Conservation (phyloP, 441 rosid species). For the Erodium texanum region DNA sequence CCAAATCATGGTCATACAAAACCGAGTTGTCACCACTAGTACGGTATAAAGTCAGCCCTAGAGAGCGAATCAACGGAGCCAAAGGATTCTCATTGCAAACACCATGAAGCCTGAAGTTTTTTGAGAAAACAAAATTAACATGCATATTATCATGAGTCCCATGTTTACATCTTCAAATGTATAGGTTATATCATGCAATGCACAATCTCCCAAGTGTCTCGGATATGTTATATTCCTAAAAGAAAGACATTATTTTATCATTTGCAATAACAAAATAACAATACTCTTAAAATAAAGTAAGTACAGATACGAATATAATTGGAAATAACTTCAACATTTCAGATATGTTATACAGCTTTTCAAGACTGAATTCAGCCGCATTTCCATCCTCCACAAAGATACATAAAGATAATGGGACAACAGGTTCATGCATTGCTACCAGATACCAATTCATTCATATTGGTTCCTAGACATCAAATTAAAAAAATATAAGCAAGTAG, state of each 20-base stretch:
- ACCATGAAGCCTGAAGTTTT: conserved; percentile 65
- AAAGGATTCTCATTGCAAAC: conserved; percentile 82
- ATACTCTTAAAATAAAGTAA: not conserved
- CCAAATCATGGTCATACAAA: conserved; percentile 81
- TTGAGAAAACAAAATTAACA: not conserved
- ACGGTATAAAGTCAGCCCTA: conserved; percentile 66
- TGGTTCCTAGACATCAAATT: not conserved
- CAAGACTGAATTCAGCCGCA: too few species aligned
- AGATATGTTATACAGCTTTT: too few species aligned
- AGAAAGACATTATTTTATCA: not conserved
- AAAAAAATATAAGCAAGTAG: not conserved
- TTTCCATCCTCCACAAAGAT: too few species aligned
- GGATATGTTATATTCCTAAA: not conserved
- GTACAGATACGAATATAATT: too few species aligned
- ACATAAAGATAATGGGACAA: too few species aligned
- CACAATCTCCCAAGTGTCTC: too few species aligned
- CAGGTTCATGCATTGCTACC: not conserved
- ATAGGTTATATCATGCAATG: too few species aligned
- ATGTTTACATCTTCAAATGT: too few species aligned
- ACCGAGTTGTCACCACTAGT: conserved; percentile 86
- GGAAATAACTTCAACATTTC: not conserved
- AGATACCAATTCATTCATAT: not conserved
- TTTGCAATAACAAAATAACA: not conserved
- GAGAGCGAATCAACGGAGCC: conserved; percentile 64
- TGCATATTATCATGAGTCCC: too few species aligned